These are phyloP conservation scores for Coffea humblotiana DNA, from an alignment of 305 asterid species.

Conservation along the genomic window DNA sequence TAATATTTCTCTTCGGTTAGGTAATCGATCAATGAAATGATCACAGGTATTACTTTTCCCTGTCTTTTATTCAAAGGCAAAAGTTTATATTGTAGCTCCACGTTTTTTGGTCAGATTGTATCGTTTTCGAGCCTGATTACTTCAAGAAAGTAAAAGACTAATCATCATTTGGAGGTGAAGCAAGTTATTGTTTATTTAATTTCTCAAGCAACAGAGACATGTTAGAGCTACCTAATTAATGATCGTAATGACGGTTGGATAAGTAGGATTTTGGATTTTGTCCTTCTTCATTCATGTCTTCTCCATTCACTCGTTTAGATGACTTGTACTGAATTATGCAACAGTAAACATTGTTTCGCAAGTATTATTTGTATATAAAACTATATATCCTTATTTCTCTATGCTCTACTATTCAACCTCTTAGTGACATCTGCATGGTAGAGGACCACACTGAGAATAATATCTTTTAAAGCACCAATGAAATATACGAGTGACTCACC, in stretches of 20 bases:
- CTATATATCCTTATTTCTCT: not conserved
- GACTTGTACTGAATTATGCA: not conserved
- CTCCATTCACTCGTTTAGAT: not conserved
- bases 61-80: not conserved
- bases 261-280: not conserved
- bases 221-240: not conserved
- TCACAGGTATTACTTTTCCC: not conserved
- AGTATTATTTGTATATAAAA: not conserved
- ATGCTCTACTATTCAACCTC: not conserved
- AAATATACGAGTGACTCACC: not conserved
- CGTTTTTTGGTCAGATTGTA: constrained; percentile 1
- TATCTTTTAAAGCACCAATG: not conserved
- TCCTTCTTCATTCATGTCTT: not conserved
- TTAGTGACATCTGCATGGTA: not conserved
- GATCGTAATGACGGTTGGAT: not conserved
- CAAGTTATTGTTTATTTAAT: not conserved
- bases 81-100: not conserved
- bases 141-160: not conserved
- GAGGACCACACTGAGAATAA: not conserved
- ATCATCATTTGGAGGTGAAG: not conserved
- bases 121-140: not conserved
- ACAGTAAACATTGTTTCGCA: not conserved
- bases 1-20: constrained; percentile 1
- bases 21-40: not conserved
- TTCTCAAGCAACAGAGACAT: not conserved